Percentiles rank a stretch among this genome's conserved stretches.
Conservation (phyloP, 345 rosid genomes). For the Reutealis trisperma region DNA sequence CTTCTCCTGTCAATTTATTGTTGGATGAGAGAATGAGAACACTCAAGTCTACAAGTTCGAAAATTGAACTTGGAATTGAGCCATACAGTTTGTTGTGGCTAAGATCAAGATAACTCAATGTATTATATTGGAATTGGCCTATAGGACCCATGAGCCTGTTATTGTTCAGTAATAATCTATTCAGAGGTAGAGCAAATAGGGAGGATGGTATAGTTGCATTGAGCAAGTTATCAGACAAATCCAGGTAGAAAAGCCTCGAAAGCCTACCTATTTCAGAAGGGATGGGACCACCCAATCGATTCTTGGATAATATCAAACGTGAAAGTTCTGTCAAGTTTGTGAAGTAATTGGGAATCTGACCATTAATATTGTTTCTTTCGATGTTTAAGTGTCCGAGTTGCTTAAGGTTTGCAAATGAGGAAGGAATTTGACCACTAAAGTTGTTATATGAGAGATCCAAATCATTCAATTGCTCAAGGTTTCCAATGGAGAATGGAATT, state of each 20-base stretch:
- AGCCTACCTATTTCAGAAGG: not conserved
- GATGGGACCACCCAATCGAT: not conserved
- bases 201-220: not conserved
- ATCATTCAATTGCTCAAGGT: not conserved
- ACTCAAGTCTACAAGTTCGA: not conserved
- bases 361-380: not conserved
- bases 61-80: slow-evolving; percentile 16
- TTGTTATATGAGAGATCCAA: not conserved
- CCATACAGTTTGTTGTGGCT: slow-evolving; percentile 14
- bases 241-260: not conserved
- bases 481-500: not conserved
- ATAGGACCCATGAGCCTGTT: not conserved
- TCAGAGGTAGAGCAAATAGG: not conserved
- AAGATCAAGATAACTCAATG: not conserved
- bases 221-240: not conserved
- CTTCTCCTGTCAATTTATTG: not conserved
- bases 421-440: not conserved
- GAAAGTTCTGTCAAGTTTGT: not conserved
- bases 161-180: too few species aligned
- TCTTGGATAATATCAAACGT: not conserved
- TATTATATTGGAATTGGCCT: not conserved
- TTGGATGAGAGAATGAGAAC: not conserved
- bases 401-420: not conserved
- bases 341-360: not conserved
- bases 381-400: not conserved